Percentiles rank a stretch among this genome's conserved stretches.
Conservation (phyloP, 2,329 filamentous ascomycete species). For the Peltaster fructicola region DNA sequence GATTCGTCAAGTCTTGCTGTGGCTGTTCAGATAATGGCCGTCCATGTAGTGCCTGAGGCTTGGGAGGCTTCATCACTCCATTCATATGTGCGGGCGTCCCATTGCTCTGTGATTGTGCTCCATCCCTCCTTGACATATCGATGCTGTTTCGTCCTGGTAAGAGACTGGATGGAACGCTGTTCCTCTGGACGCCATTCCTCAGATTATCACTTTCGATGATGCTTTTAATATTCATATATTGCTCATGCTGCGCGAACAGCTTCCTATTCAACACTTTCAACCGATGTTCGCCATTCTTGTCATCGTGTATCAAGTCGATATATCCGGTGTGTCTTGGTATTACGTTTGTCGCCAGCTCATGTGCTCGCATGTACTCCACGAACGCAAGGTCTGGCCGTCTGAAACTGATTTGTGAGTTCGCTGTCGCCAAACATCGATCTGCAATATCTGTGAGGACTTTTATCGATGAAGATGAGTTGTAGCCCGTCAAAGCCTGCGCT, state of each 20-base stretch:
- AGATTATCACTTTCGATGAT: conserved; percentile 35
- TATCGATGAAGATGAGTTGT: too few relatives aligned
- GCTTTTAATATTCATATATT: conserved; percentile 29
- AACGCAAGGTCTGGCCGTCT: conserved; percentile 57
- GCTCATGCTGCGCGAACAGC: conserved; percentile 18
- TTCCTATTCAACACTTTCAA: conserved; percentile 25
- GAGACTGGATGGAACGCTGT: too few relatives aligned
- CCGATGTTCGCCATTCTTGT: conserved; percentile 27
- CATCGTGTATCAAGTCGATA: conserved; percentile 36
- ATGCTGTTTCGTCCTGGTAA: too few relatives aligned
- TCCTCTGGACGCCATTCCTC: conserved; percentile 31
- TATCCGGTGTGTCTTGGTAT: conserved; percentile 65
- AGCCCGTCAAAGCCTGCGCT: conserved; percentile 21
- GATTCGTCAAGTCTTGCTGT: conserved; percentile 27
- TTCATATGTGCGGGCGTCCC: conserved; percentile 7
- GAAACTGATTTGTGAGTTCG: conserved; percentile 35
- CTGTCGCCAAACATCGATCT: too few relatives aligned
- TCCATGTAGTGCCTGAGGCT: conserved; percentile 49
- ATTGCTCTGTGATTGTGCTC: too few relatives aligned
- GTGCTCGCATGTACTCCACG: conserved; percentile 68
- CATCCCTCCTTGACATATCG: too few relatives aligned
- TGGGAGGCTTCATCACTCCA: conserved; percentile 33
- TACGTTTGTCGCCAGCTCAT: conserved; percentile 56
- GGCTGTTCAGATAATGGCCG: conserved; percentile 24
- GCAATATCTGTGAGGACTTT: too few relatives aligned